Percentiles rank a stretch among this genome's conserved stretches.
These are phyloP conservation scores for Plasmodium adleri DNA, from an alignment of 169 alveolate species.

Conservation along the genomic window DNA sequence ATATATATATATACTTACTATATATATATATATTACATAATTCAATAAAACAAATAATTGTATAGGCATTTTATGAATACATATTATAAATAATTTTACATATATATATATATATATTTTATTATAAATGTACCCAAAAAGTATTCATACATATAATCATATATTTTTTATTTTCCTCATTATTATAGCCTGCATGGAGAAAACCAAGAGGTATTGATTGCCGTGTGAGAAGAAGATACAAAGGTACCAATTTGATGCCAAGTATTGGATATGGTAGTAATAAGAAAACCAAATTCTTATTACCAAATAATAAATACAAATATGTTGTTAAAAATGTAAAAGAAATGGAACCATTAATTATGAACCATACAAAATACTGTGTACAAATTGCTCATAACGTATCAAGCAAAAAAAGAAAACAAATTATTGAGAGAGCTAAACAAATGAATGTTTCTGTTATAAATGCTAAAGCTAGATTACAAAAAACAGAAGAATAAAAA, in stretches of 20 bases:
- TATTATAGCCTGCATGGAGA: constrained; percentile 93
- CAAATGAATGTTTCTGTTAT: constrained; percentile 94
- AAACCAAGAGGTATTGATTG: constrained; percentile 98
- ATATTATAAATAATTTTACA: background rate
- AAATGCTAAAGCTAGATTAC: constrained; percentile 90
- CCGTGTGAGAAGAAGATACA: constrained; percentile 96
- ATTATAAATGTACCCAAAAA: too few species aligned
- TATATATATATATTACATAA: background rate
- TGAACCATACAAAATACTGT: constrained; percentile 96
- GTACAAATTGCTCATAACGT: constrained; percentile 96
- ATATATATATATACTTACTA: background rate
- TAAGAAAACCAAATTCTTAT: constrained; percentile 94
- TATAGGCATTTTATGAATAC: background rate
- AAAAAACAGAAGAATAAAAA: constrained; percentile 83
- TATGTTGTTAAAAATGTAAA: constrained; percentile 91
- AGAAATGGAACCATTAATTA: constrained; percentile 95
- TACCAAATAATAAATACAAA: constrained; percentile 95
- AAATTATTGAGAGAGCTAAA: constrained; percentile 95
- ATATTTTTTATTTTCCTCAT: background rate
- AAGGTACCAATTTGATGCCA: constrained; percentile 95
- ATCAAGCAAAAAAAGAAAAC: constrained; percentile 93
- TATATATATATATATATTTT: background rate
- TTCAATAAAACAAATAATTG: background rate
- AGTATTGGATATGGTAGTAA: constrained; percentile 97
- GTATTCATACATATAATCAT: background rate